Base-by-base conservation (phyloP, 306 rosid species). In the Sophora flavescens region DNA sequence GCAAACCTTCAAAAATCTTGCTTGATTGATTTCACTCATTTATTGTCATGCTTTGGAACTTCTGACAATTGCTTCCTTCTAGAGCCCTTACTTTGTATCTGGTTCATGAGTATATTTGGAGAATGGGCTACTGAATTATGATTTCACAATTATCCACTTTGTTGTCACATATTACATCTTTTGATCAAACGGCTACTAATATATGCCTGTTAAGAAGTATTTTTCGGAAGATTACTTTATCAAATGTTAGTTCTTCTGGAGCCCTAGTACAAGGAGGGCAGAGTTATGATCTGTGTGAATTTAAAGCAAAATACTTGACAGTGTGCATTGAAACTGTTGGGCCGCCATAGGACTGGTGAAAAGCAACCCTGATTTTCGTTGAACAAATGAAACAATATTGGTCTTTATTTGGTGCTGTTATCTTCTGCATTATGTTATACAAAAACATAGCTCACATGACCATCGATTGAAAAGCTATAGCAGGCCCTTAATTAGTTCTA, bases 11-110 rank as follows among this genome's bases (percentile, higher is more conserved):
- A 64, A 63, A 61, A 58, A 28, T 3, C 53, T 35, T 72, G 61
- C 64, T 50, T 73, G 74, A 72, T 70, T 67, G 36, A 73, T 52
- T 82, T 45, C 35, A 47, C 57, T 60, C 22, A 16, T 22, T 76
- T 66, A 47, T 73, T 56, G 35, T 52, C 30, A 50, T 36, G 5
- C 22, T 28, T 63, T 30, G 59, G 68, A 81, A 78, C 74, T 76
- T 38, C 10, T 48, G 54, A 47, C n/a, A 33, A 38, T 47, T 44
- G 62, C 50, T 57, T 59, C 68, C 58, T 70, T 58, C 47, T 53
- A 61, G 63, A 50, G 64, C 35, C 58, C 68, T 4, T 69, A 11
- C 11, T 8, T 22, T 16, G 53, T 51, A 57, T 68, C 74, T 38
- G 26, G 47, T 77, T 51, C 44, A 28, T 62, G 52, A 68, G 18